Evolutionary conservation across 2,329 filamentous ascomycete species (phyloP).

Genomic region (Elsinoe necatrix): DNA sequence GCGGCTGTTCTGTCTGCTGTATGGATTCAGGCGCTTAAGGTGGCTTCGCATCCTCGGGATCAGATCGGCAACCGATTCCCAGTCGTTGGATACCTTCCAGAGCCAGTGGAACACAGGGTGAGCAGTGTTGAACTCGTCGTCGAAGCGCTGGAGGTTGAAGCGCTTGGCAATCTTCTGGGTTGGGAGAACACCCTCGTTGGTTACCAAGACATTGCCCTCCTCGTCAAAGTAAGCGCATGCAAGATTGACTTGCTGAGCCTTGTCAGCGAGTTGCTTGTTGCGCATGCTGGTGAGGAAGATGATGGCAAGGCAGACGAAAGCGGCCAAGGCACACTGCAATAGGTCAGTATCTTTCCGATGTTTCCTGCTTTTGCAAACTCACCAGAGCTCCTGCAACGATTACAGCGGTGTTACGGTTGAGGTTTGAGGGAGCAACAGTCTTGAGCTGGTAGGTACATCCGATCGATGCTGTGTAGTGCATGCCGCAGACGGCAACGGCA

Average conservation of each 20-base stretch:
- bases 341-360: conserved; percentile 8
- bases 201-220: conserved; percentile 59
- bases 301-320: conserved; percentile 29
- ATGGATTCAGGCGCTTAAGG: conserved; percentile 40
- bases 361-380: conserved; percentile 26
- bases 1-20: conserved; percentile 27
- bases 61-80: conserved; percentile 59
- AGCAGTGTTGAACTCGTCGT: conserved; percentile 65
- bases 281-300: conserved; percentile 33
- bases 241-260: conserved; percentile 47
- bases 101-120: conserved; percentile 84
- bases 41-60: conserved; percentile 66
- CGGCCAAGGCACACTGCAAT: conserved; percentile 33
- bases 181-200: conserved; percentile 59
- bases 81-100: conserved; percentile 71
- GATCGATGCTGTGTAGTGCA: conserved; percentile 75
- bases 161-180: conserved; percentile 70
- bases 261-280: conserved; percentile 32
- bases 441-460: conserved; percentile 60
- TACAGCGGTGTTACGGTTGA: conserved; percentile 54
- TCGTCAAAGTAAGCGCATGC: conserved; percentile 59
- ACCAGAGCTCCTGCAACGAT: conserved; percentile 66
- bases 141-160: conserved; percentile 59
- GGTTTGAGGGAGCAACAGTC: conserved; percentile 33
- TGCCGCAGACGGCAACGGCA: conserved; percentile 67